Conservation (phyloP, 148 eudicot species). For the Chenopodium berlandieri region DNA sequence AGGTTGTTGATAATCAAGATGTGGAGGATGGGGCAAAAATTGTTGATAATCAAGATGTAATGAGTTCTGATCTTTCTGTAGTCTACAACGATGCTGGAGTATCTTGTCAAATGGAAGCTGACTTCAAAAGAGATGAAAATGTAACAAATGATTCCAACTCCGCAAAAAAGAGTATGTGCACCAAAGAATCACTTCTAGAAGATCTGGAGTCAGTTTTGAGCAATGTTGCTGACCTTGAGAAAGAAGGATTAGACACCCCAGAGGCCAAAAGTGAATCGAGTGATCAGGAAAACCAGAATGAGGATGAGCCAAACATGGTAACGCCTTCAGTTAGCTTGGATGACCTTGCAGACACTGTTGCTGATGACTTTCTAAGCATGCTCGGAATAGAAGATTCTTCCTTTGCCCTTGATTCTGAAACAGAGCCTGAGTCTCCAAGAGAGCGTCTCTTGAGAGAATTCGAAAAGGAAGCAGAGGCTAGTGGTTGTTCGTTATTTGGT, state of each 20-base stretch:
- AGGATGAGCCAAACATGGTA: constrained; percentile 31
- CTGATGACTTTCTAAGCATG: constrained; percentile 61
- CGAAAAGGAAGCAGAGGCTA: constrained; percentile 50
- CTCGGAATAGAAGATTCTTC: constrained; percentile 45
- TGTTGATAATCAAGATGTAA: constrained; percentile 26
- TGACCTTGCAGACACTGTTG: constrained; percentile 54
- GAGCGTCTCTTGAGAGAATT: constrained; percentile 60
- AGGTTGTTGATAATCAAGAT: constrained; percentile 22
- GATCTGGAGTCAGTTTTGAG: constrained; percentile 69
- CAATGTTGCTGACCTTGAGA: constrained; percentile 47
- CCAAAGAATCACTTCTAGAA: constrained; percentile 58
- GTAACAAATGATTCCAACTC: constrained; percentile 21
- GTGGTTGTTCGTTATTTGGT: constrained; percentile 43
- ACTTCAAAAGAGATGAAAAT: constrained; percentile 28
- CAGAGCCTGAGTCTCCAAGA: constrained; percentile 62
- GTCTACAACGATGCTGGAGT: constrained; percentile 18
- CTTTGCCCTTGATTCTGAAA: constrained; percentile 29
- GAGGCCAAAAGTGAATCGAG: constrained; percentile 43
- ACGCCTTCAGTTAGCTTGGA: constrained; percentile 53
- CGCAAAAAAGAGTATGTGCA: constrained; percentile 29
- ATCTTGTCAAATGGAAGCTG: constrained; percentile 27
- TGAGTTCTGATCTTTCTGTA: constrained; percentile 24
- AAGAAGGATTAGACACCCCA: constrained; percentile 51
- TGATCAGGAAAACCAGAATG: constrained; percentile 29
- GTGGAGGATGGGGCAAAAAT: constrained; percentile 24